Evolutionary conservation across 1,139 yeast species (phyloP).

Genomic region (Magnusiomyces clavatus): DNA sequence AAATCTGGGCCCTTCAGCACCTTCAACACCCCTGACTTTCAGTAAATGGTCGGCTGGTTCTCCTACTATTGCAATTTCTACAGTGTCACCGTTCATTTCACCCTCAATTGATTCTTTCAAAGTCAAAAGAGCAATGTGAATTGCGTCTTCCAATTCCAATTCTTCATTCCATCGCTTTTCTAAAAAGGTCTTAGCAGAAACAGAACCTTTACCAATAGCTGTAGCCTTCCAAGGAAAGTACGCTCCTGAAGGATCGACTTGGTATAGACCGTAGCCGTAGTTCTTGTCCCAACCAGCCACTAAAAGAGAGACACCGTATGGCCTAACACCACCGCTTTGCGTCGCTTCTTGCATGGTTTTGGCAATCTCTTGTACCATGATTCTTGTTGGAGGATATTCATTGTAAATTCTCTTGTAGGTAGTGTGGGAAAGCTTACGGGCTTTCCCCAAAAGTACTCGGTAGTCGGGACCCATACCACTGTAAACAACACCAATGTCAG

Average conservation of each 20-base stretch:
- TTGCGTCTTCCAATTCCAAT: constrained; percentile 94
- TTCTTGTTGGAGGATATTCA: constrained; percentile 94
- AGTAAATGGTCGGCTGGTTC: constrained; percentile 73
- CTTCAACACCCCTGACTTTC: constrained; percentile 79
- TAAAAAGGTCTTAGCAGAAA: constrained; percentile 89
- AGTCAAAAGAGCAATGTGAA: constrained; percentile 90
- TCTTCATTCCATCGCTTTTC: constrained; percentile 98
- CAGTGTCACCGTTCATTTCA: constrained; percentile 93
- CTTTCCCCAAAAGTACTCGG: constrained; percentile 86
- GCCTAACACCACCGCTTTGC: constrained; percentile 97
- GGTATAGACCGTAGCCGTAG: constrained; percentile 77
- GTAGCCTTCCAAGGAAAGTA: constrained; percentile 99
- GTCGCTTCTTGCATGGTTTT: constrained; percentile 97
- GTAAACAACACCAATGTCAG: constrained; percentile 94
- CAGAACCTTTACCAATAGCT: constrained; percentile 93
- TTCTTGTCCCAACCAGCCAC: constrained; percentile 92
- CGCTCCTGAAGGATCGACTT: constrained; percentile 97
- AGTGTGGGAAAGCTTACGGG: constrained; percentile 89
- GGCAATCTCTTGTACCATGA: constrained; percentile 90
- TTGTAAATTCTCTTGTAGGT: constrained; percentile 88
- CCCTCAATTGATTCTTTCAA: constrained; percentile 97
- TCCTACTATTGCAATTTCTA: constrained; percentile 85
- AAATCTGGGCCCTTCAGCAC: constrained; percentile 77
- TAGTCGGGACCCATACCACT: constrained; percentile 99
- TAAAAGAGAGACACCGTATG: constrained; percentile 89